Evolutionary conservation across 495 filamentous ascomycete genomes (phyloP), one percentile per base, ranked within the genome.

Genomic region (Apodospora peruviana): DNA sequence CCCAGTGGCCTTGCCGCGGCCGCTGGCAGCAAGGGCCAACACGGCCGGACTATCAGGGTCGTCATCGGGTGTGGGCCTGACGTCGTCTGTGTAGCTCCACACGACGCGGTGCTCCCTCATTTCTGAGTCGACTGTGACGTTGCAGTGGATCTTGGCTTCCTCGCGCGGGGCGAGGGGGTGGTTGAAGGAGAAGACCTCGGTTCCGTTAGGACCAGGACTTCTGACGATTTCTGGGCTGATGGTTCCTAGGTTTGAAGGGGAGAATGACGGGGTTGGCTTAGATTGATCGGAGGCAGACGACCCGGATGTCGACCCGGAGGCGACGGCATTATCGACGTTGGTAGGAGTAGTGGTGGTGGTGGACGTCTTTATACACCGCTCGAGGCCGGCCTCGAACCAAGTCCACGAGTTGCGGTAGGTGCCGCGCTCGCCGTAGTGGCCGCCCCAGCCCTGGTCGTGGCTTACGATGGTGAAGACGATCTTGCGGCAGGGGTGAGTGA

Each of bases 311-410:
- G n/a, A n/a, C n/a, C n/a, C n/a, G n/a, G n/a, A n/a, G n/a, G n/a
- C n/a, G n/a, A n/a, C n/a, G n/a, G n/a, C n/a, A n/a, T n/a, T n/a
- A 32, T 32, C 27, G 7, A 14, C 14, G 7, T 7, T 32, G 27
- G 14, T 14, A 14, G 27, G 27, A 7, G 27, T 7, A 32, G 7
- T 32, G 14, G 14, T 7, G n/a, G 62, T 54, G 2, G 37, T 17
- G 16, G 40, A 40, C 12, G 43, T 21, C 12, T 60, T 55, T 27
- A 68, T 62, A 38, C 76, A 67, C 12, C 70, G 65, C 40, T 80
- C 76, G 16, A 77, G 51, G 0, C 82, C 82, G 3, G 70, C 76
- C 38, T 87, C 85, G 55, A 88, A 88, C 85, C 85, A 90, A 0
- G 84, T 87, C 60, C 66, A 86, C 0, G 82, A 83, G 12, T 56